Evolutionary conservation across 768 basidiomycete genomes (phyloP), one percentile per base, ranked within the genome.

Genomic region (Rubroboletus pulcherrimus): DNA sequence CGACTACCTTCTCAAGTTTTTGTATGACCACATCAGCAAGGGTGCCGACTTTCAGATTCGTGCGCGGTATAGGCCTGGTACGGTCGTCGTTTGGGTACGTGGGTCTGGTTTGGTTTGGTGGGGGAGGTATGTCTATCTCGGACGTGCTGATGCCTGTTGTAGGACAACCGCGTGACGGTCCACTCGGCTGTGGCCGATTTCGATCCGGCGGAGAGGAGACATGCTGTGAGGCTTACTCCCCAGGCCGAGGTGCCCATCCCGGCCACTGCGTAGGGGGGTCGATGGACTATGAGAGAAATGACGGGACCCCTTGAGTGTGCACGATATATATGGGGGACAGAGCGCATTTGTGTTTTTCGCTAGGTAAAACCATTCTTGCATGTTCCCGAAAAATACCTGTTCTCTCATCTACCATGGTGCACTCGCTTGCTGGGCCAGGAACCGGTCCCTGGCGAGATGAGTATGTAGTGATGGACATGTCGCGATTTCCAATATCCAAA

Each of bases 1-100:
- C 24, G 80, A 83, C 42, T 77, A 46, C 24, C 41, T 42, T 24
- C 41, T 42, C 24, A 15, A 7, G 41, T 42, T 42, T 14, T 4
- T 42, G 41, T 42, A 24, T 5, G 41, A 42, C 15, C 41, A 42
- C 14, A 15, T 42, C 41, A 42, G 24, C 41, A 42, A 26, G 41
- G 41, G 41, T 42, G 41, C 24, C 7, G 41, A 42, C 24, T 42
- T 42, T 4, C 41, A 42, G 41, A 42, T 42, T 21, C 41, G 41
- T 24, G 24, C 41, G 24, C 41, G 24, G 7, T 42, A 42, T 21
- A 42, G 15, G 14, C 41, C 21, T 42, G 21, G 41, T 4, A 42
- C 24, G 41, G 41, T 42, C 41, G 24, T 26, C 41, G 41, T 42
- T 26, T 42, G 24, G 41, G 24, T 42, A 26, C 41, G 41, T 21